A percentile compares a stretch with the other conserved stretches of the same genome.
Conservation (phyloP, 73 alveolate species). For the Tetrahymena thermophila region DNA sequence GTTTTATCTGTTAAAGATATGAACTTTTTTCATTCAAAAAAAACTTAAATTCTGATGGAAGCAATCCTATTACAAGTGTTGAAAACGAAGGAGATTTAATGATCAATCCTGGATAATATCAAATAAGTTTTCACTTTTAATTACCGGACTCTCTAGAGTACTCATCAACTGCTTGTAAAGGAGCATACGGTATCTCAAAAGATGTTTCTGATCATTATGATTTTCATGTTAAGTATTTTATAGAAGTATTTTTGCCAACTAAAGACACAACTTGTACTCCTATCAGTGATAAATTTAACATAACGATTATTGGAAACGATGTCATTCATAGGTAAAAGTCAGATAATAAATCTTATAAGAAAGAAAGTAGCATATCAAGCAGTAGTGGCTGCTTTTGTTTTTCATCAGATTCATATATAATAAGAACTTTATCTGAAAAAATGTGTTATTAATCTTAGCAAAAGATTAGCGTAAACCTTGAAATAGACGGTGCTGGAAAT, state of each 20-base stretch:
- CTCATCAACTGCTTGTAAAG: neutral
- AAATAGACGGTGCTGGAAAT: neutral
- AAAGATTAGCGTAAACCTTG: neutral
- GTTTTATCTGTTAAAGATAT: neutral
- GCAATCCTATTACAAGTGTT: neutral
- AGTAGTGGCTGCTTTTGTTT: neutral
- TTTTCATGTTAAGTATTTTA: neutral
- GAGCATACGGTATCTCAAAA: neutral
- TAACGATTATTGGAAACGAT: neutral
- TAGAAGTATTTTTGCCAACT: neutral
- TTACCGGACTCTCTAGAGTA: neutral
- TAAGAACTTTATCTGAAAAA: neutral
- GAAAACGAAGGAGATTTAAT: neutral
- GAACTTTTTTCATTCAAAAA: neutral
- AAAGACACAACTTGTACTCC: neutral
- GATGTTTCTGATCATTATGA: neutral
- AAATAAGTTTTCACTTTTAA: neutral
- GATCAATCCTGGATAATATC: neutral
- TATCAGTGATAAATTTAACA: neutral
- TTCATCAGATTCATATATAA: neutral
- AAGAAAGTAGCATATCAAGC: neutral
- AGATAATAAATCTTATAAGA: neutral
- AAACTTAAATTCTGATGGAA: neutral
- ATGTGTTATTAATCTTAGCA: neutral
- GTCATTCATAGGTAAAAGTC: neutral